Percentiles rank a stretch among this genome's conserved stretches.
Conservation (phyloP, 768 basidiomycete genomes). For the Tremella mesenterica region DNA sequence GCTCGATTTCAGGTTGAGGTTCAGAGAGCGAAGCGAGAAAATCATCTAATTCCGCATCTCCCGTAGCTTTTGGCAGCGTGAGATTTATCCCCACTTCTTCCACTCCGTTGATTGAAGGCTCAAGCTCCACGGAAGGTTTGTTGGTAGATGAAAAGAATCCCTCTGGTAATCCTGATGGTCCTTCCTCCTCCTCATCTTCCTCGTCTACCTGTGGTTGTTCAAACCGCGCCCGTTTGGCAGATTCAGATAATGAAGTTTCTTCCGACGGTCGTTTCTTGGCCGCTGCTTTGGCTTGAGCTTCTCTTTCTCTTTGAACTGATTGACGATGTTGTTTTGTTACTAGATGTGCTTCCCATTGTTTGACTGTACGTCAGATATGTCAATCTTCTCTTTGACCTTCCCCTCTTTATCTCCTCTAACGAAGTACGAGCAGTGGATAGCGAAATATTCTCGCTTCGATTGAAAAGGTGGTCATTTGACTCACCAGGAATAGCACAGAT, state of each 20-base stretch:
- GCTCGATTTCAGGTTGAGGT: conserved; percentile 7
- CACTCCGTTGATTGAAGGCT: conserved; percentile 6
- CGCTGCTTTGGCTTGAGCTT: conserved; percentile 9
- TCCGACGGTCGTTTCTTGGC: conserved; percentile 13
- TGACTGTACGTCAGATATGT: conserved; percentile 21
- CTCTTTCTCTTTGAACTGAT: conserved; percentile 36
- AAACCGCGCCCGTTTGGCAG: neutral
- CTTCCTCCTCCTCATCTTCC: neutral
- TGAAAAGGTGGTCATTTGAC: neutral
- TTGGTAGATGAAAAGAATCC: conserved; percentile 21
- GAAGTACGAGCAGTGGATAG: no score
- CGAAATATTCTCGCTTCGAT: neutral
- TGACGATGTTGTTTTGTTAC: conserved; percentile 40
- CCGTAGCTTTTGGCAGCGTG: conserved; percentile 14
- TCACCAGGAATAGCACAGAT: conserved; percentile 40
- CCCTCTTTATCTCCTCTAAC: no score
- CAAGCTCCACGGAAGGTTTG: neutral
- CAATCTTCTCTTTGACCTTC: no score
- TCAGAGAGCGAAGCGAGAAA: conserved; percentile 28
- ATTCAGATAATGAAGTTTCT: conserved; percentile 6
- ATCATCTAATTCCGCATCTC: conserved; percentile 37
- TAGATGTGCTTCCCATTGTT: conserved; percentile 42
- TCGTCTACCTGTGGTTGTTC: neutral
- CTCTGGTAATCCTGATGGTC: conserved; percentile 6
- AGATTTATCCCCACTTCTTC: neutral